phyloP scores from a whole-genome alignment of 2,329 filamentous ascomycete species.

The Alternaria solani region DNA sequence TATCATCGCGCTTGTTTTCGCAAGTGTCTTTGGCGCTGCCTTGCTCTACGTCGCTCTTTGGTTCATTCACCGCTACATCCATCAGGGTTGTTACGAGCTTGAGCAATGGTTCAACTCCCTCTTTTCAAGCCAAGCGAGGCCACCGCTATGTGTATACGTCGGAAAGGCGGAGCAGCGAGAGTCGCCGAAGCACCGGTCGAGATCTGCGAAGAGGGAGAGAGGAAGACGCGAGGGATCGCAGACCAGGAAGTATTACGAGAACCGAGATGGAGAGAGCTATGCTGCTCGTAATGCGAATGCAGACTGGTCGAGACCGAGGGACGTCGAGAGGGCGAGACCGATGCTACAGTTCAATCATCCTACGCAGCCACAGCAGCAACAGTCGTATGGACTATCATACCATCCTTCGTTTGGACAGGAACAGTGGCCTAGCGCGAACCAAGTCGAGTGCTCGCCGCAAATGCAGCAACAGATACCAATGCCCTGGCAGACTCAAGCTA shows the following conservation, averaged over 20 bases:
- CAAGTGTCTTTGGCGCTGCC: conserved; percentile 29
- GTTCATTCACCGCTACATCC: conserved; percentile 28
- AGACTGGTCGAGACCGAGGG: conserved; percentile 1
- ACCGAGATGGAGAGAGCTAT: neutral
- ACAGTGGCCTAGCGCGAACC: neutral
- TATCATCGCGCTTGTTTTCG: conserved; percentile 29
- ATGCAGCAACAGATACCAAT: neutral
- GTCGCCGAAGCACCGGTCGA: conserved; percentile 2
- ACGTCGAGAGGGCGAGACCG: conserved; percentile 1
- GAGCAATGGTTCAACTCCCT: conserved; percentile 26
- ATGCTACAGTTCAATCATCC: conserved; percentile 3
- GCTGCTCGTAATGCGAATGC: neutral
- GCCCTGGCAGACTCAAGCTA: conserved; percentile 5
- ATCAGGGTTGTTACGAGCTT: conserved; percentile 24
- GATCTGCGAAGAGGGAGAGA: conserved; percentile 7
- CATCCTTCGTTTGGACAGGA: conserved; percentile 1
- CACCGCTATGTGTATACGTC: conserved; percentile 1
- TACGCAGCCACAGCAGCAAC: conserved; percentile 6
- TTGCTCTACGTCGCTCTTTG: conserved; percentile 31
- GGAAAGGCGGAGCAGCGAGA: conserved; percentile 11
- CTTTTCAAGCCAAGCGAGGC: neutral
- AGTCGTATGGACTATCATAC: neutral
- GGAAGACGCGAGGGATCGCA: neutral
- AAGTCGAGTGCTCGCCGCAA: neutral
- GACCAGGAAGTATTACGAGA: conserved; percentile 1